Conservation (phyloP, 768 basidiomycete genomes). For the Tylopilus sp. region DNA sequence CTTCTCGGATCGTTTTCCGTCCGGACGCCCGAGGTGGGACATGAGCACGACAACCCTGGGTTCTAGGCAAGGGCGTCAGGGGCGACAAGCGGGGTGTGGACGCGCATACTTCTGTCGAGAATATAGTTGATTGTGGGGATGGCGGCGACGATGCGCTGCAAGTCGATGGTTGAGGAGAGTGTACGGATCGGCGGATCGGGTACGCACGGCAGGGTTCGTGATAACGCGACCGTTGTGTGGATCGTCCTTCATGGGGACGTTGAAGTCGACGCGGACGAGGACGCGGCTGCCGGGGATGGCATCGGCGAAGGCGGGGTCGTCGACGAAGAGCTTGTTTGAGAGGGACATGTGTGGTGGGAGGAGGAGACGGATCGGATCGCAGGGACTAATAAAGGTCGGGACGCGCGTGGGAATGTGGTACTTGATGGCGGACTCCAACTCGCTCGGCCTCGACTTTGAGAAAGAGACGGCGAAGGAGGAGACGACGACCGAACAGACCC, state of each 20-base stretch:
- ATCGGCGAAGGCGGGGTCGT: constrained; percentile 53
- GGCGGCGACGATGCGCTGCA: constrained; percentile 93
- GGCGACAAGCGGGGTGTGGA: not conserved
- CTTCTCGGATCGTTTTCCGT: constrained; percentile 85
- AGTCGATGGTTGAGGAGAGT: constrained; percentile 8
- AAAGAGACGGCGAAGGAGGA: constrained; percentile 24
- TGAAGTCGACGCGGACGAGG: constrained; percentile 95
- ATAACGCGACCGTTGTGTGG: constrained; percentile 79
- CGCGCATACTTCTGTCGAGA: constrained; percentile 65
- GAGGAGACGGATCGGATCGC: not conserved
- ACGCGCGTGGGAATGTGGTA: constrained; percentile 21
- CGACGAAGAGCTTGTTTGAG: constrained; percentile 91
- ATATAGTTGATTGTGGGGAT: constrained; percentile 95
- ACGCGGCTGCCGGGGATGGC: constrained; percentile 85
- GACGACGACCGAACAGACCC: constrained; percentile 3
- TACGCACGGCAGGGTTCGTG: constrained; percentile 91
- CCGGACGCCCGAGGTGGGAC: constrained; percentile 97
- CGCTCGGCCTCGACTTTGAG: constrained; percentile 70
- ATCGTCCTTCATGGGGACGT: constrained; percentile 81
- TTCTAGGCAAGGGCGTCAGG: constrained; percentile 39
- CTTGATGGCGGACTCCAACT: constrained; percentile 50
- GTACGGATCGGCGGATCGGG: constrained; percentile 8
- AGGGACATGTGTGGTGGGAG: constrained; percentile 70
- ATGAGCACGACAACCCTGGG: constrained; percentile 86
- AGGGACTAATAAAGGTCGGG: constrained; percentile 11